These are phyloP conservation scores for Medicago arabica DNA, from an alignment of 306 rosid genomes.

Conservation along the genomic window DNA sequence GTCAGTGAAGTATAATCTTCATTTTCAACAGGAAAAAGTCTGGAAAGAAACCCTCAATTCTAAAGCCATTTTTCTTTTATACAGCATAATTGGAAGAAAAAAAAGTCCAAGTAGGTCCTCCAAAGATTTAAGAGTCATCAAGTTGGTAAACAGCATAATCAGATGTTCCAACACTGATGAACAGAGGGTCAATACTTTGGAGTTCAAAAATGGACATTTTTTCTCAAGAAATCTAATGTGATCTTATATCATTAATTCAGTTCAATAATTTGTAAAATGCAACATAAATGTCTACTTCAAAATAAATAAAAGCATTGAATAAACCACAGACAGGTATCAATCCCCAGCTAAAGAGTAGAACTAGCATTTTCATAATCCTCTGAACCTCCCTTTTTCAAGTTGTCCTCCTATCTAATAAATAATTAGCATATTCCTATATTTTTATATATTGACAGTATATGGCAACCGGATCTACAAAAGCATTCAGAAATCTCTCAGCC, in stretches of 20 bases:
- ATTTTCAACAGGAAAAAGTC: neutral
- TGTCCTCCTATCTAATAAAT: neutral
- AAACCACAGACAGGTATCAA: neutral
- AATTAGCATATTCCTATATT: slow-evolving; percentile 5
- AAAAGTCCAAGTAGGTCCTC: neutral
- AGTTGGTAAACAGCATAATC: too few relatives aligned
- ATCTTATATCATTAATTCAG: slow-evolving; percentile 26
- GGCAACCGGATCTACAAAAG: neutral
- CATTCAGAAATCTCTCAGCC: neutral
- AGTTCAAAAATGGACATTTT: slow-evolving; percentile 12
- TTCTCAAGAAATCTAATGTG: slow-evolving; percentile 19
- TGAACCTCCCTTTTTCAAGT: neutral
- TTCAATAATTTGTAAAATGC: neutral
- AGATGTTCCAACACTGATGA: neutral
- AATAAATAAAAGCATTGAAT: too few relatives aligned
- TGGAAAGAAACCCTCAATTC: neutral
- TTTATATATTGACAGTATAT: slow-evolving; percentile 16
- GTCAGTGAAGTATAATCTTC: neutral
- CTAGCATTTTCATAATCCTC: neutral
- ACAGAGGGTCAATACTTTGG: slow-evolving; percentile 2
- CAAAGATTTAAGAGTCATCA: neutral
- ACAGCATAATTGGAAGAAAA: neutral
- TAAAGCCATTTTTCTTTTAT: neutral
- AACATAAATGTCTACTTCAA: slow-evolving; percentile 8
- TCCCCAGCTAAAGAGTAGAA: neutral